Evolutionary conservation across 2,329 filamentous ascomycete species (phyloP).

Genomic region (Aspergillus niger): DNA sequence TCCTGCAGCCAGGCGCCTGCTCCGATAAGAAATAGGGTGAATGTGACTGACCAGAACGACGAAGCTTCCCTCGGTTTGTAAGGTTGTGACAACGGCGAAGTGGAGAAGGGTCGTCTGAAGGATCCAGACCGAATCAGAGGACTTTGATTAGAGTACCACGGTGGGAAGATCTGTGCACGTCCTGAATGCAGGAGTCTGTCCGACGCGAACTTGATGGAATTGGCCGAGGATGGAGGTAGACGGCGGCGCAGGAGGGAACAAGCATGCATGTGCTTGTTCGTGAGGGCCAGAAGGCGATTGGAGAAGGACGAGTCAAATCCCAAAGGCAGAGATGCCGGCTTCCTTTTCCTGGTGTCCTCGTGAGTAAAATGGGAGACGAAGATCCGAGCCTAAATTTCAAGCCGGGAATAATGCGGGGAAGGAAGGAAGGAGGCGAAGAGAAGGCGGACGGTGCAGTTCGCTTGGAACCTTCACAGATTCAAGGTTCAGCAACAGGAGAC

Average conservation of each 20-base stretch:
- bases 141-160: conserved; percentile 22
- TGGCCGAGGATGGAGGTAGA: conserved; percentile 36
- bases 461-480: background rate
- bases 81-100: conserved; percentile 21
- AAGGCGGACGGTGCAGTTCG: background rate
- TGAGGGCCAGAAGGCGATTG: conserved; percentile 10
- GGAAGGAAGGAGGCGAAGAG: conserved; percentile 7
- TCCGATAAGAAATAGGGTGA: conserved; percentile 36
- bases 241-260: conserved; percentile 32
- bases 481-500: background rate
- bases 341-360: background rate
- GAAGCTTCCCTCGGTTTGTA: conserved; percentile 38
- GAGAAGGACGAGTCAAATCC: conserved; percentile 8
- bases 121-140: conserved; percentile 26
- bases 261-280: conserved; percentile 39
- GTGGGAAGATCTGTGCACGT: conserved; percentile 26
- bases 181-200: conserved; percentile 15
- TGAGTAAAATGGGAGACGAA: conserved; percentile 3
- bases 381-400: conserved; percentile 5
- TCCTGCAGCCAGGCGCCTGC: conserved; percentile 38
- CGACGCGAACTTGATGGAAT: conserved; percentile 22
- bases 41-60: conserved; percentile 41
- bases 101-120: conserved; percentile 31
- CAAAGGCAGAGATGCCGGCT: background rate
- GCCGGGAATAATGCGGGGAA: conserved; percentile 11